Base-by-base conservation (phyloP, 106 monocot genomes). In the Dendrobium catenatum region DNA sequence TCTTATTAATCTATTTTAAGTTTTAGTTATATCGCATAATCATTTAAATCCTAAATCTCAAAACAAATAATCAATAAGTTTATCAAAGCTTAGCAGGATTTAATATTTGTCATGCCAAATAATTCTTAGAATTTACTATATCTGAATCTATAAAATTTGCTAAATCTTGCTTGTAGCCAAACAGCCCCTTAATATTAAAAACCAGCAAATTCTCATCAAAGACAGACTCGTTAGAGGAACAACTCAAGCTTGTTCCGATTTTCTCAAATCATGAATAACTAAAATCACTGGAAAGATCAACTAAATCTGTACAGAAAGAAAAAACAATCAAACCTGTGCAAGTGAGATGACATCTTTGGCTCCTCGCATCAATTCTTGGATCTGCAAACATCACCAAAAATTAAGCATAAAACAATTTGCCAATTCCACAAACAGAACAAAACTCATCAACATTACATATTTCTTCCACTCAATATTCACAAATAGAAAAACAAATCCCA, bases 341-440 rank as follows among this genome's bases (percentile, higher is more conserved):
- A 99, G 84, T 42, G 99, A 99, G 64, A 91, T 86, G 17, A 82
- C 87, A 79, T 93, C 93, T 26, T 86, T 85, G 8, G 86, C 80
- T 75, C 85, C 89, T 6, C 91, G 91, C 20, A 93, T 82, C 79
- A 99, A 72, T 76, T 89, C 80, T 68, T 99, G 99, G 61, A 99
- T 93, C 99, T 99, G 86, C 18, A 83, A 31, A 66, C 26, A 72
- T 54, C 11, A 55, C 61, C 29, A 51, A 68, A 72, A 79, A 72
- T 51, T 51, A 51, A 17, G 2, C 27, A 55, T 9, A 37, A 55
- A 78, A 58, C 1, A 33, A 78, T 78, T 40, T 0, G 54, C n/a
- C 55, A 59, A 58, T 16, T 70, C 70, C 29, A 33, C 29, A 51
- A 78, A 41, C 55, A 31, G 15, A 54, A 37, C 44, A 9, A 64